Base-by-base conservation (phyloP, 163 green algal species). In the Scenedesmus sp. region DNA sequence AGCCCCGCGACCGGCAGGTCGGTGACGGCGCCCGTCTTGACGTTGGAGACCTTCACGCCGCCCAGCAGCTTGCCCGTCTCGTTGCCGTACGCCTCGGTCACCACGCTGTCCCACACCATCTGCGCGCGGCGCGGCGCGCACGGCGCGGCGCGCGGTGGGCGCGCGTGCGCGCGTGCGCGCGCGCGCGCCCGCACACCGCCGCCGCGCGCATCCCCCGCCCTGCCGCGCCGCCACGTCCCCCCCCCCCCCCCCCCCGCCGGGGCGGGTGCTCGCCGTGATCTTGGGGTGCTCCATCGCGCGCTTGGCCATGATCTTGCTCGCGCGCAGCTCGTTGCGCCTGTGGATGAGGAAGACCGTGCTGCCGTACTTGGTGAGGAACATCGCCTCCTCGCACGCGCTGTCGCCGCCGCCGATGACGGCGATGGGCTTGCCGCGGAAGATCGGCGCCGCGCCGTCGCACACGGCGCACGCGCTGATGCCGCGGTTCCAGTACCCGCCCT, bases 391-490 rank as follows among this genome's bases (percentile, higher is more conserved):
- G 87, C 95, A 94, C 20, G 95, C 95, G 34, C 80, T 92, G 88
- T 98, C 94, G n/a, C 95, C 94, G 20, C 92, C 95, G 36, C 94
- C 93, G 63, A 98, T 93, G 17, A 98, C 92, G 24, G 90, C 94
- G 48, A 98, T 91, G 18, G 94, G 93, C 66, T 92, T 90, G 72
- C 94, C 91, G 63, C 94, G 87, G 86, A 98, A 98, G 73, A 97
- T 95, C 44, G 94, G 94, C 0, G 89, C 87, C 3, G 95, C 93
- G 15, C 95, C 95, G 77, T 98, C 95, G 82, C 95, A 98, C 57
- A 97, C 92, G 4, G 95, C 95, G 81, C 95, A 98, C 0, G 92
- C 93, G 15, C 77, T 92, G 72, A 98, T 97, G 70, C 94, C 94
- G 77, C 92, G 94, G 85, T 96, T 97, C 92, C 91, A 96, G 79